Base-by-base conservation (phyloP, 192 early-diverging fungal species). In the Linnemannia schmuckeri region DNA sequence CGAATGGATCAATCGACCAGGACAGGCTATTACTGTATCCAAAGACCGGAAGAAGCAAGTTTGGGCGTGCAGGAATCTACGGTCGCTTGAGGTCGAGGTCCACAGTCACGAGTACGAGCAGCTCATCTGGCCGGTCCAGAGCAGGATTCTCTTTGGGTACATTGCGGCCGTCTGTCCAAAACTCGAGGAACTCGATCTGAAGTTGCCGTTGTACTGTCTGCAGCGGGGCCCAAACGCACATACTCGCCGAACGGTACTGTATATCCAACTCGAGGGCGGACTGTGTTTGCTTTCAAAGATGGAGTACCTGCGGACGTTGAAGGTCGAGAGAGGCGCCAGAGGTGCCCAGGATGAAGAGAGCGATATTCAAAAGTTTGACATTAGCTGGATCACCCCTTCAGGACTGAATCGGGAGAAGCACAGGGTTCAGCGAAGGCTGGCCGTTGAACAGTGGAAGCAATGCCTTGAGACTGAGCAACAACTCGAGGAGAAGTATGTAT, bases 111-210 rank as follows among this genome's bases (percentile, higher is more conserved):
- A 9, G 57, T 27, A 30, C n/a, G 57, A 61, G 8, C 57, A 7
- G 6, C n/a, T 61, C 24, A 61, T 61, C n/a, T 61, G 57, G 57
- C 57, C 57, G n/a, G 57, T 61, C 22, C 57, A 61, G 57, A 61
- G 57, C 57, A 61, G 57, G n/a, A 61, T 61, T 30, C 57, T 61
- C 5, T 61, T 61, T 61, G 57, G 57, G 57, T 61, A 61, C n/a
- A 61, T 61, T 27, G 22, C 57, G n/a, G 30, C 22, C 8, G 57
- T 61, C 1, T 61, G 57, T 61, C 57, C 57, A 0, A 9, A 61
- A 0, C 57, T 61, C n/a, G 57, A 61, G n/a, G 57, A 61, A 61
- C 57, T 61, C 18, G 57, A 30, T 61, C 22, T 61, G n/a, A 61
- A 27, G 57, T 6, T 61, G n/a, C n/a, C 57, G n/a, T 61, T n/a